Conservation (phyloP, 208 protist genomes). For the Strigomonas culicis region DNA sequence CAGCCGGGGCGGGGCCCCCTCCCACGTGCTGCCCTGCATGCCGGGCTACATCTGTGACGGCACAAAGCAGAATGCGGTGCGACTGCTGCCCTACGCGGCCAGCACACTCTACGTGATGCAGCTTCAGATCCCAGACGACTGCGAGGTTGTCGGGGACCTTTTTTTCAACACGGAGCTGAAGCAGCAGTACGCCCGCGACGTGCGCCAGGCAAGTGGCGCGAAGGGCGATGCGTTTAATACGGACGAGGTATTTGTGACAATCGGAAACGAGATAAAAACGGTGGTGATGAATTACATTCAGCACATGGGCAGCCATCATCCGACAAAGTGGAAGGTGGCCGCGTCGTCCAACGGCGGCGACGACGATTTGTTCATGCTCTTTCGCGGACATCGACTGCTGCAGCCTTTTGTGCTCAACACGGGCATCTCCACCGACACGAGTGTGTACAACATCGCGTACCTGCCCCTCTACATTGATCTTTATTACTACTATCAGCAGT, state of each 20-base stretch:
- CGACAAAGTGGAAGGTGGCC: neutral
- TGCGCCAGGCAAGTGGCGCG: too few species aligned
- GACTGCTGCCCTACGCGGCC: constrained; percentile 39
- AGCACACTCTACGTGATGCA: constrained; percentile 48
- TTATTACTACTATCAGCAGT: too few species aligned
- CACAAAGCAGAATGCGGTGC: constrained; percentile 30
- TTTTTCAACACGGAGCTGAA: constrained; percentile 53
- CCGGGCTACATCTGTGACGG: constrained; percentile 69
- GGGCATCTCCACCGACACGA: constrained; percentile 39
- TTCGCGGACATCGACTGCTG: too few species aligned
- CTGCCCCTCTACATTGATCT: too few species aligned
- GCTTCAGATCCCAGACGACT: constrained; percentile 61
- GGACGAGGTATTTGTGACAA: neutral
- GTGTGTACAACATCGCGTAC: constrained; percentile 68
- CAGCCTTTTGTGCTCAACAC: constrained; percentile 41
- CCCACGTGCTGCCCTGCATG: constrained; percentile 26
- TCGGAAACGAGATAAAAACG: neutral
- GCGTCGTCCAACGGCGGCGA: neutral
- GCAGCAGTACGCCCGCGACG: too few species aligned
- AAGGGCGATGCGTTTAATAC: too few species aligned
- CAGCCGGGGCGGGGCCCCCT: neutral
- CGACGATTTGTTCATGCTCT: neutral
- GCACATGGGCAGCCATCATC: neutral
- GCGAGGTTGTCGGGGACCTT: constrained; percentile 39
- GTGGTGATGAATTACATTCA: neutral